Percentiles rank a stretch among this genome's conserved stretches.
These are phyloP conservation scores for Teratosphaeria pseudoeucalypti DNA, from an alignment of 2,329 filamentous ascomycete species.

Conservation along the genomic window DNA sequence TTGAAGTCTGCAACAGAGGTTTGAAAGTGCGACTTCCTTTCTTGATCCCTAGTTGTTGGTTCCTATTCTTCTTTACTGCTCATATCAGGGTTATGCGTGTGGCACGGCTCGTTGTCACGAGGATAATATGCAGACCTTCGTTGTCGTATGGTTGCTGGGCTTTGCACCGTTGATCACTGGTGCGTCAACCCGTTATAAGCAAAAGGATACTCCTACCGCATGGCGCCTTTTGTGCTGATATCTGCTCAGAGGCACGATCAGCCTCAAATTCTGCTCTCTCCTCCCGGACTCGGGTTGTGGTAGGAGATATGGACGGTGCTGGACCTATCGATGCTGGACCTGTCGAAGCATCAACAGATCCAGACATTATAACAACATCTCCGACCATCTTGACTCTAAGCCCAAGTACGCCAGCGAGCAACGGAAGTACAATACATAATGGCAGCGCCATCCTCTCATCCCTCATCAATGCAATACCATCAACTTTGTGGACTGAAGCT, in stretches of 20 bases:
- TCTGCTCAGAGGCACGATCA: not conserved
- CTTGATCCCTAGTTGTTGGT: no score
- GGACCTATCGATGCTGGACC: not conserved
- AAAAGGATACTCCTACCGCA: no score
- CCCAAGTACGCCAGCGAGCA: not conserved
- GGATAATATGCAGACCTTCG: no score
- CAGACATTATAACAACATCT: not conserved
- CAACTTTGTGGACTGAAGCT: not conserved
- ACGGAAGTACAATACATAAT: not conserved
- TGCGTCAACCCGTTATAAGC: no score
- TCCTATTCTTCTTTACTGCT: no score
- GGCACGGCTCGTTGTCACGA: no score
- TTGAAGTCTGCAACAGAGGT: not conserved
- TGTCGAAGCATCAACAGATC: not conserved
- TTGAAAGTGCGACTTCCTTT: not conserved
- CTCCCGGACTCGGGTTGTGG: not conserved
- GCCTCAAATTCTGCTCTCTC: not conserved
- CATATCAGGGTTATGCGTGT: no score
- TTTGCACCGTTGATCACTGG: no score
- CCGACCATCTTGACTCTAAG: not conserved
- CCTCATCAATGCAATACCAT: not conserved
- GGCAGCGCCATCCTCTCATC: not conserved
- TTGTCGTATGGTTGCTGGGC: no score
- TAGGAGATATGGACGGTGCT: not conserved
- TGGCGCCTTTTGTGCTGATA: not conserved